Conservation (phyloP, 1,284 basidiomycete genomes). For the Moesziomyces globuligerus region DNA sequence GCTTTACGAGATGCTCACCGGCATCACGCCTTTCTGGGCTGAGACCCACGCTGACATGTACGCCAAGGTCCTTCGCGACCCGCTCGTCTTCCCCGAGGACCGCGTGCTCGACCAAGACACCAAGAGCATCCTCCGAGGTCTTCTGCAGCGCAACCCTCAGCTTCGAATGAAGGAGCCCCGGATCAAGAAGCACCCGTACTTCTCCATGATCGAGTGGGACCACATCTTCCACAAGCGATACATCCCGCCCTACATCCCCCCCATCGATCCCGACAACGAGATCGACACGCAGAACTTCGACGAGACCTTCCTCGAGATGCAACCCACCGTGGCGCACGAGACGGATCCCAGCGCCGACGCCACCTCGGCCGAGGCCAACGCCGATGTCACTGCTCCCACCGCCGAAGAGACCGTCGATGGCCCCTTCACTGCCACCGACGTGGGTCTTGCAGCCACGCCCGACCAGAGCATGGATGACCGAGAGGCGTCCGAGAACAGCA, state of each 20-base stretch:
- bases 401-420: conserved; percentile 22
- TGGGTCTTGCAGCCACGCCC: conserved; percentile 12
- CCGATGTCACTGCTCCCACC: conserved; percentile 6
- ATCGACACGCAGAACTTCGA: conserved; percentile 98
- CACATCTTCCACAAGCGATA: conserved; percentile 94
- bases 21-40: conserved; percentile 97
- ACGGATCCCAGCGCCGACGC: conserved; percentile 22
- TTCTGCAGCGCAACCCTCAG: conserved; percentile 89
- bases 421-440: neutral
- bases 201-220: conserved; percentile 93
- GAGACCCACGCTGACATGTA: conserved; percentile 96
- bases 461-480: conserved; percentile 45
- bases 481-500: conserved; percentile 28
- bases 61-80: conserved; percentile 85
- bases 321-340: conserved; percentile 55
- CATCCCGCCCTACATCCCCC: conserved; percentile 96
- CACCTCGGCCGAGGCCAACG: conserved; percentile 11
- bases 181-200: conserved; percentile 93
- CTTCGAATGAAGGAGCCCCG: conserved; percentile 89
- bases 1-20: conserved; percentile 99
- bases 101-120: conserved; percentile 91
- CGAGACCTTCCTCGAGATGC: conserved; percentile 90
- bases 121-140: conserved; percentile 90
- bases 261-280: conserved; percentile 89
- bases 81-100: conserved; percentile 87